A percentile compares a stretch with the other conserved stretches of the same genome.
These are phyloP conservation scores for Naematelia aurantialba DNA, from an alignment of 768 basidiomycete species.

Conservation along the genomic window DNA sequence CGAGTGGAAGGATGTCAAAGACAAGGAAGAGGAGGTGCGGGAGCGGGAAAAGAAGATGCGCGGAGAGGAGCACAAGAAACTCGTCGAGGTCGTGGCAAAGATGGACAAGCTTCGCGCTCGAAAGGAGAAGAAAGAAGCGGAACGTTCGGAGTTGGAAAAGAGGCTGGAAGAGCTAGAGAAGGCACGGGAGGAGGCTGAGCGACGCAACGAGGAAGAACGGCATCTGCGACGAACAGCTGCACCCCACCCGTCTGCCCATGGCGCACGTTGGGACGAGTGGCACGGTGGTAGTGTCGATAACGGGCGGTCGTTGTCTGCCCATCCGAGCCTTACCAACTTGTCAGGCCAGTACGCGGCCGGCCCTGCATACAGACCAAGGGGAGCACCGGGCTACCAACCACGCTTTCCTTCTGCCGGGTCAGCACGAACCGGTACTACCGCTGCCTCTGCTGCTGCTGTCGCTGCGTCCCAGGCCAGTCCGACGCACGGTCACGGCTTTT, in stretches of 20 bases:
- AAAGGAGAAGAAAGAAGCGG: constrained; percentile 39
- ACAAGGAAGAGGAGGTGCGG: constrained; percentile 36
- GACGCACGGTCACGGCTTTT: constrained; percentile 27
- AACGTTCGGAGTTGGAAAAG: constrained; percentile 38
- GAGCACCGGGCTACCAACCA: constrained; percentile 30
- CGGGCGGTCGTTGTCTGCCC: constrained; percentile 17
- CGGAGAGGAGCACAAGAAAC: constrained; percentile 41
- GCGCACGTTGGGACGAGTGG: constrained; percentile 4
- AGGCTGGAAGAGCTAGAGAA: constrained; percentile 40
- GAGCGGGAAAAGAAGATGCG: constrained; percentile 36
- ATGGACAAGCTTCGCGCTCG: constrained; percentile 41
- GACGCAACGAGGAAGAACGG: constrained; percentile 33
- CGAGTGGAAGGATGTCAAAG: constrained; percentile 26
- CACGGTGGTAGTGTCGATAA: not conserved
- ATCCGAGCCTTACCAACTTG: constrained; percentile 29
- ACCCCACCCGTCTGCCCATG: not conserved
- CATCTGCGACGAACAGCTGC: constrained; percentile 4
- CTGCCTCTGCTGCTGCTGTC: not conserved
- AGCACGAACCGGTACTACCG: constrained; percentile 6
- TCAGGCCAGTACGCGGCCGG: constrained; percentile 29
- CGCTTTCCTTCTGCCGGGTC: constrained; percentile 35
- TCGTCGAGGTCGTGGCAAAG: constrained; percentile 33
- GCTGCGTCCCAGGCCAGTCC: constrained; percentile 21
- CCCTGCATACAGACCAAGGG: constrained; percentile 30
- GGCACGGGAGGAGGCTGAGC: constrained; percentile 38